Evolutionary conservation across 106 monocot genomes (phyloP).

Genomic region (Dactylorhiza incarnata): DNA sequence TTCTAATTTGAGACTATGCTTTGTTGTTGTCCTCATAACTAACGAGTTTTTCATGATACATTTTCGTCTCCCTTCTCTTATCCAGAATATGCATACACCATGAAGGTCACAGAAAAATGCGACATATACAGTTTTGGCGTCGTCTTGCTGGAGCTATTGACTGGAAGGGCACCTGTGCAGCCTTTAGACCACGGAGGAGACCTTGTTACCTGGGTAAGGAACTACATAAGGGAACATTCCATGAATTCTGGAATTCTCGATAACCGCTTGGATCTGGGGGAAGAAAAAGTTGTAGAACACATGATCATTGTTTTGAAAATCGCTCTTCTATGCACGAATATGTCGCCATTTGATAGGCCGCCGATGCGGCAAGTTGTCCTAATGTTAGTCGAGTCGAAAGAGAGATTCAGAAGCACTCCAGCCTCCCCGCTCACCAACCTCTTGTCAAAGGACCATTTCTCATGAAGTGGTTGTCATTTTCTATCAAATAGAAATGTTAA

Average conservation of each 20-base stretch:
- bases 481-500: not conserved
- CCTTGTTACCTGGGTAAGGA: slow-evolving; percentile 78
- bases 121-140: slow-evolving; percentile 95
- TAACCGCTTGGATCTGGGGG: slow-evolving; percentile 41
- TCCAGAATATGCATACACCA: slow-evolving; percentile 94
- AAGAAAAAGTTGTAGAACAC: slow-evolving; percentile 41
- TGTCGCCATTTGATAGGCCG: slow-evolving; percentile 83
- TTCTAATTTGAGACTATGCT: too few relatives aligned
- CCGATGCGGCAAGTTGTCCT: slow-evolving; percentile 77
- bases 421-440: slow-evolving; percentile 50
- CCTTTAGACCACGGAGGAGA: slow-evolving; percentile 90
- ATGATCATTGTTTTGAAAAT: slow-evolving; percentile 89
- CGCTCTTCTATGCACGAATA: slow-evolving; percentile 77
- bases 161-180: slow-evolving; percentile 84
- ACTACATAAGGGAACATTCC: slow-evolving; percentile 54
- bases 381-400: slow-evolving; percentile 87
- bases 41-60: not conserved
- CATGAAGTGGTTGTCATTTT: not conserved
- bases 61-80: not conserved
- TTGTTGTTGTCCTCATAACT: too few relatives aligned
- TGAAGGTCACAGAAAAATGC: slow-evolving; percentile 95
- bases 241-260: slow-evolving; percentile 56
- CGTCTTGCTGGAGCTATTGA: slow-evolving; percentile 78
- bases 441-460: slow-evolving; percentile 43
- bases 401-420: slow-evolving; percentile 46